Evolutionary conservation across 805 yeast species (phyloP), one percentile per base, ranked within the genome.

Genomic region (Candida maris): DNA sequence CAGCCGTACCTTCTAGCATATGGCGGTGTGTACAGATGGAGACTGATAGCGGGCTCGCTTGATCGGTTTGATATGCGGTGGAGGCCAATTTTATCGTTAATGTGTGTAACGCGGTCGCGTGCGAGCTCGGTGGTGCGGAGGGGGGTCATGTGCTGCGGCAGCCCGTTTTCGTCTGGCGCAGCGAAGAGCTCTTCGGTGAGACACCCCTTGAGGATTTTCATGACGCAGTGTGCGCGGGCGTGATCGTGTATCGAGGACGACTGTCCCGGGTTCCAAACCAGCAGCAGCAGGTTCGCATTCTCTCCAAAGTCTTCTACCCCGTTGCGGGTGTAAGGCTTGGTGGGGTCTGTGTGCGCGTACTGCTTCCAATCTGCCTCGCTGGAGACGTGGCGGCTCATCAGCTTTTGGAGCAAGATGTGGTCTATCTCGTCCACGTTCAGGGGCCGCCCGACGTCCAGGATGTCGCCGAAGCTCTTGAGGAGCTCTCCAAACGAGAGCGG

Each of bases 1-100:
- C 78, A 75, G 15, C 79, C 80, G 50, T 71, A 73, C 54, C 73
- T 65, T 35, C 79, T 63, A 4, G 87, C 89, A 55, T 79, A 79
- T 6, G 89, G 87, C 5, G 89, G 88, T 5, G 88, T 80, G 61
- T 82, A 82, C 36, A 82, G 67, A 57, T 82, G 89, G 55, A 82
- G 67, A 27, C 84, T 73, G 12, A 82, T 75, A 9, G 85, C 77
- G 16, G 64, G 57, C 25, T 65, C 66, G 15, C 61, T 52, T 1
- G 62, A 31, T 6, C 69, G 70, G 53, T 82, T 82, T 27, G 66
- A 59, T 53, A 82, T 79, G 45, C 73, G 65, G 59, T 82, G 91
- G 38, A 79, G 63, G 1, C 89, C 91, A 31, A 82, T 68, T 20
- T 62, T 57, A 56, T 82, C 89, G 28, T 75, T 62, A 52, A 82